phyloP scores from a whole-genome alignment of 768 basidiomycete genomes.

The Mycena amicta region DNA sequence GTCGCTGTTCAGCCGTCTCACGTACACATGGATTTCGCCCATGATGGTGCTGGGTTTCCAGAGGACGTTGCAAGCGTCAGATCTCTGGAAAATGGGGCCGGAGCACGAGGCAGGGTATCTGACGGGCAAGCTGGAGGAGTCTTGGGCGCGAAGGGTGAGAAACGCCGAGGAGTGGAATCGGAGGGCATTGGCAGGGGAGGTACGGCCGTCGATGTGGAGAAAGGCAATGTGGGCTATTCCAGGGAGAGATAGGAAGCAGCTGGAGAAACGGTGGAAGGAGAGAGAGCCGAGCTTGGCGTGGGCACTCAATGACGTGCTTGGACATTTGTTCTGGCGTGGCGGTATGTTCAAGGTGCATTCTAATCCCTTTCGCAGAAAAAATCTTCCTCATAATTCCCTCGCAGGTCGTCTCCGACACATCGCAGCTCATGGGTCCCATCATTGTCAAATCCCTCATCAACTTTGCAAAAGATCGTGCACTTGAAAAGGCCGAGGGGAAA shows the following conservation, averaged over 20 bases:
- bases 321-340: constrained; percentile 61
- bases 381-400: constrained; percentile 1
- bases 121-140: constrained; percentile 53
- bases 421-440: constrained; percentile 65
- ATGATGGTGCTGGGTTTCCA: constrained; percentile 71
- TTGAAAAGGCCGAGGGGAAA: constrained; percentile 38
- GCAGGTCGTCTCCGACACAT: constrained; percentile 60
- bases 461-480: constrained; percentile 52
- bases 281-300: constrained; percentile 56
- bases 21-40: constrained; percentile 67
- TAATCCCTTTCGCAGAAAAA: constrained; percentile 22
- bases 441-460: constrained; percentile 65
- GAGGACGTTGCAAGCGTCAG: constrained; percentile 71
- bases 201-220: constrained; percentile 40
- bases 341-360: constrained; percentile 56
- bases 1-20: constrained; percentile 61
- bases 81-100: constrained; percentile 69
- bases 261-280: constrained; percentile 47
- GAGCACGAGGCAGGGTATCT: constrained; percentile 51
- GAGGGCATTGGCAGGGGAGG: constrained; percentile 45
- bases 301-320: constrained; percentile 64
- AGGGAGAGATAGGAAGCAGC: constrained; percentile 27
- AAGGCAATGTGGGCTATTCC: constrained; percentile 43
- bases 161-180: constrained; percentile 59
- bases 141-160: constrained; percentile 52